These are phyloP conservation scores for Plectosphaerella plurivora DNA, from an alignment of 2,329 filamentous ascomycete species.

Conservation along the genomic window DNA sequence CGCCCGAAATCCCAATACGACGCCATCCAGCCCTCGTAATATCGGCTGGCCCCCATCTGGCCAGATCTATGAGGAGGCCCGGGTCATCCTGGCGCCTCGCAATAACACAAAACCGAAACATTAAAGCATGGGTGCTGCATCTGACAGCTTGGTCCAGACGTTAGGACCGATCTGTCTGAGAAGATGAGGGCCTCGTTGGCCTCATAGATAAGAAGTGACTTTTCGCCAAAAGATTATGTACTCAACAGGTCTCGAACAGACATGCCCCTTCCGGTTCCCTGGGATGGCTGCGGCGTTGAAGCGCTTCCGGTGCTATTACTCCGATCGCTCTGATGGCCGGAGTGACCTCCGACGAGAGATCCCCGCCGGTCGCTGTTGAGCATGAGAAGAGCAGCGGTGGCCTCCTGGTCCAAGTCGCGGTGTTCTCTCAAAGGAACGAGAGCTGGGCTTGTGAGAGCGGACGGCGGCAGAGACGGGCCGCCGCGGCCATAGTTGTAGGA, in stretches of 20 bases:
- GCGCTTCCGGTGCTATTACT: conserved; percentile 37
- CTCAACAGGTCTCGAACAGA: conserved; percentile 52
- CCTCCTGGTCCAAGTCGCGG: conserved; percentile 65
- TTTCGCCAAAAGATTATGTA: conserved; percentile 27
- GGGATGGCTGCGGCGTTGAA: conserved; percentile 28
- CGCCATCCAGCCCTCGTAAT: not conserved
- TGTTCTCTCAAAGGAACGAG: conserved; percentile 40
- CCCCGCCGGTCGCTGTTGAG: conserved; percentile 72
- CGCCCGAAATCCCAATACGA: too few relatives aligned
- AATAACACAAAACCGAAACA: not conserved
- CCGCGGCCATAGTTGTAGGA: conserved; percentile 32
- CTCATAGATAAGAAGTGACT: too few relatives aligned
- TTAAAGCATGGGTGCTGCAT: not conserved
- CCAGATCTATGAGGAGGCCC: too few relatives aligned
- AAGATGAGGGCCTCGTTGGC: too few relatives aligned
- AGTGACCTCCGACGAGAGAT: conserved; percentile 16
- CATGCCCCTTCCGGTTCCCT: conserved; percentile 37
- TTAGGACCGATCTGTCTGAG: too few relatives aligned
- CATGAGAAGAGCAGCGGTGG: conserved; percentile 83
- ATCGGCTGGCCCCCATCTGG: too few relatives aligned
- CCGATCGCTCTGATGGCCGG: conserved; percentile 24
- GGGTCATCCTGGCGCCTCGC: too few relatives aligned
- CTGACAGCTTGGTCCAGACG: too few relatives aligned
- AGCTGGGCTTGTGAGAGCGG: conserved; percentile 54
- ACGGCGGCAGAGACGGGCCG: conserved; percentile 37